Evolutionary conservation across 1,284 basidiomycete species (phyloP).

Genomic region (Malassezia furfur): DNA sequence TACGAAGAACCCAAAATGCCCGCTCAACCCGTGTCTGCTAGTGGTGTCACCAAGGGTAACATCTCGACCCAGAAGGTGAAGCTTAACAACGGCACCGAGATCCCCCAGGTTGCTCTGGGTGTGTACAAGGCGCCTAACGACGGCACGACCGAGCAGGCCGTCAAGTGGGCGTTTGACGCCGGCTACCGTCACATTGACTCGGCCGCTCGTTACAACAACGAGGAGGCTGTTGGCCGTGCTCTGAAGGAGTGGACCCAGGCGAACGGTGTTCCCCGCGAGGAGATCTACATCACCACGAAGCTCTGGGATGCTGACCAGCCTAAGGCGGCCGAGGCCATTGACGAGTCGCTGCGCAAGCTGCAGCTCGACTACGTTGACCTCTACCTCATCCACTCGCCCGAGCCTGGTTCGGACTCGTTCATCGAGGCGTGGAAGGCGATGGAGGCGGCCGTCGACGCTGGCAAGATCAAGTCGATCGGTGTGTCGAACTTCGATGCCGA

Average conservation of each 20-base stretch:
- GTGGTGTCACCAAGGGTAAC: conserved; percentile 26
- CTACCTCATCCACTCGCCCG: conserved; percentile 46
- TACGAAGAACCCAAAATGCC: not conserved
- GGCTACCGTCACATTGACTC: conserved; percentile 47
- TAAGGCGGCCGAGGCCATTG: conserved; percentile 39
- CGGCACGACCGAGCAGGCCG: conserved; percentile 43
- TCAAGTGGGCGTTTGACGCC: conserved; percentile 46
- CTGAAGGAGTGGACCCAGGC: conserved; percentile 38
- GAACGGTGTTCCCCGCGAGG: conserved; percentile 39
- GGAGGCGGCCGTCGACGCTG: conserved; percentile 44
- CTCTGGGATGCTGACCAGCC: conserved; percentile 45
- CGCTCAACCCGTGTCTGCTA: conserved; percentile 16
- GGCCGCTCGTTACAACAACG: conserved; percentile 45
- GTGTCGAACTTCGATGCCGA: conserved; percentile 47
- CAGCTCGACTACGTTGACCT: conserved; percentile 44
- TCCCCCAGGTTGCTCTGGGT: conserved; percentile 44
- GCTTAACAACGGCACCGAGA: conserved; percentile 40
- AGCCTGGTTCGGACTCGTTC: conserved; percentile 38
- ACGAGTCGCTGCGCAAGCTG: conserved; percentile 46
- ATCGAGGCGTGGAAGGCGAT: conserved; percentile 44
- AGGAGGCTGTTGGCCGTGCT: conserved; percentile 47
- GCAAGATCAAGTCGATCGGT: conserved; percentile 46
- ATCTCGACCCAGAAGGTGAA: conserved; percentile 42
- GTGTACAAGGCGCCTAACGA: conserved; percentile 48
- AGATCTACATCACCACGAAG: conserved; percentile 49